Conservation (phyloP, 805 yeast species). For the Torulaspora indica region DNA sequence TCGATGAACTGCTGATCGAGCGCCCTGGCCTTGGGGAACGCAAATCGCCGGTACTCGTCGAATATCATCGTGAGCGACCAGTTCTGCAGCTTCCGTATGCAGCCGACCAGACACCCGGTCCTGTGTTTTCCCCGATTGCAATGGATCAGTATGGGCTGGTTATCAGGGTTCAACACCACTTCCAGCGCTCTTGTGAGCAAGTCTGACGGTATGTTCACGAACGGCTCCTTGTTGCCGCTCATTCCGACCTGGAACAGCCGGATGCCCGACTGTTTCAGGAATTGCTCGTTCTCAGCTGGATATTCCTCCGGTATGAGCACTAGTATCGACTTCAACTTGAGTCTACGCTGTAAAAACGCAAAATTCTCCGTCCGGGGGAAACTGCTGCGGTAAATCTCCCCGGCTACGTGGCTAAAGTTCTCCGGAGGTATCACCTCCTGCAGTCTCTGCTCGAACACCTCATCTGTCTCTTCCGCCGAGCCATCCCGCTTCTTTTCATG, state of each 20-base stretch:
- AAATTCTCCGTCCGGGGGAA: slow-evolving; percentile 87
- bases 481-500: slow-evolving; percentile 8
- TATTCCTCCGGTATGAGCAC: slow-evolving; percentile 90
- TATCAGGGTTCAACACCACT: slow-evolving; percentile 74
- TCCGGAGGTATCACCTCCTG: slow-evolving; percentile 61
- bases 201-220: slow-evolving; percentile 67
- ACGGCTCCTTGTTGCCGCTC: slow-evolving; percentile 94
- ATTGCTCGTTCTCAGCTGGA: slow-evolving; percentile 68
- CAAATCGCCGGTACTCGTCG: slow-evolving; percentile 91
- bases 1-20: slow-evolving; percentile 95
- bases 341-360: slow-evolving; percentile 50
- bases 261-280: slow-evolving; percentile 57
- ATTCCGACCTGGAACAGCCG: slow-evolving; percentile 80
- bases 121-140: slow-evolving; percentile 97
- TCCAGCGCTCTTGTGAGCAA: slow-evolving; percentile 74
- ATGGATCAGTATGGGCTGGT: slow-evolving; percentile 89
- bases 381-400: slow-evolving; percentile 75
- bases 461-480: slow-evolving; percentile 3
- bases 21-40: slow-evolving; percentile 92
- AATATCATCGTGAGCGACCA: slow-evolving; percentile 94
- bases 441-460: slow-evolving; percentile 22
- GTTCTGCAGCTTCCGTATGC: slow-evolving; percentile 77
- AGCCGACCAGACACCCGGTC: slow-evolving; percentile 94
- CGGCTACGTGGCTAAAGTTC: slow-evolving; percentile 81
- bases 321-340: slow-evolving; percentile 67